Evolutionary conservation across 2,329 filamentous ascomycete species (phyloP), one percentile per base, ranked within the genome.

Genomic region (Botrytis byssoidea): DNA sequence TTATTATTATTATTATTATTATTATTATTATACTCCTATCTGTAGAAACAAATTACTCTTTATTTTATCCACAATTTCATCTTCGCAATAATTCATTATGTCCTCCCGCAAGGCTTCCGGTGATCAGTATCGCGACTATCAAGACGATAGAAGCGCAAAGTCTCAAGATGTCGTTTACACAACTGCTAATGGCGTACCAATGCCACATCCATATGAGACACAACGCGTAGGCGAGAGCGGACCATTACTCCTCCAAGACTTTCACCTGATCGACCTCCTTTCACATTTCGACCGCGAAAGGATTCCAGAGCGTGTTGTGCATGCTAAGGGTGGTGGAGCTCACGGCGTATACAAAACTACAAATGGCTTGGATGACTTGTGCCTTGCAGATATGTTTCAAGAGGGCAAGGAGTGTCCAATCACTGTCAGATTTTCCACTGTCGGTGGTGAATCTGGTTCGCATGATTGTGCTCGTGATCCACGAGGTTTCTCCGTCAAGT

Each of bases 381-480:
- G 85, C 10, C 83, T 83, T 3, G 86, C 87, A 46, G 80, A 84
- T 72, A 84, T 88, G 73, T 88, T 90, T 80, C 85, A 85, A 79
- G 84, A 88, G 73, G 92, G 91, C 75, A 93, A 93, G 83, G 88
- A 88, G 80, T 92, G 90, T 63, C 89, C 90, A 12, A 82, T 92
- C 74, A 86, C 90, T 1, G 86, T 88, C 48, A 88, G 92, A 7
- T 93, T 94, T 82, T 93, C 91, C 0, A 94, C 92, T 2, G 92
- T 94, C 7, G 91, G 91, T 80, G 91, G 91, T 74, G 91, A 93
- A 82, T 89, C 88, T 74, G 91, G 91, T 10, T 92, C 90, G 6
- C 86, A 91, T 73, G 92, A 94, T 79, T 90, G 88, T 76, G 91
- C 90, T 46, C 88, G 92, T 74, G 92, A 94, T 77, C 91, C 91